These are phyloP conservation scores for Pelagophyceae sp. DNA, from an alignment of 352 stramenopile genomes.

Conservation along the genomic window DNA sequence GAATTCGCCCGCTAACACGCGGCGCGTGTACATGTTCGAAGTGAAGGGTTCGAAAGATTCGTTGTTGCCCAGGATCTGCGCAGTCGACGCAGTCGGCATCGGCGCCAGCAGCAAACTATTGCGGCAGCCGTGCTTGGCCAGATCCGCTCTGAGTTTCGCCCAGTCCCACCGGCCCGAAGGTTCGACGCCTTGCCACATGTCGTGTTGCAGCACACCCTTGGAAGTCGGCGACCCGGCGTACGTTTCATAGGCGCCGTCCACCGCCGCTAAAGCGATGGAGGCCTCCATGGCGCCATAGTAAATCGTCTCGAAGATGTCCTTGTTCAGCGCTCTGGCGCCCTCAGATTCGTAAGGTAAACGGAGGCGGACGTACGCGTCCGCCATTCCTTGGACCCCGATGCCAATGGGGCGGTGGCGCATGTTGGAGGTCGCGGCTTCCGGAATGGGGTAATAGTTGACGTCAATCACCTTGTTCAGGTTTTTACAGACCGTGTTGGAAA, in stretches of 20 bases:
- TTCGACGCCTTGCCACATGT: constrained; percentile 89
- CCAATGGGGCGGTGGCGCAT: constrained; percentile 94
- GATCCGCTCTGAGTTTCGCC: constrained; percentile 77
- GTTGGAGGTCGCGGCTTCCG: constrained; percentile 78
- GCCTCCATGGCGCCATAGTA: constrained; percentile 93
- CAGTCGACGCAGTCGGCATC: constrained; percentile 98
- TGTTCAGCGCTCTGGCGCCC: constrained; percentile 82
- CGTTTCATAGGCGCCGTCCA: constrained; percentile 88
- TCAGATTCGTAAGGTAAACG: constrained; percentile 88
- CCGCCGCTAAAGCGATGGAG: constrained; percentile 84
- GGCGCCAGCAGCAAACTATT: constrained; percentile 98
- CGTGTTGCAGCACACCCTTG: constrained; percentile 94
- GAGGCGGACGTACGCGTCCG: constrained; percentile 94
- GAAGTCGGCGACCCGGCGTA: constrained; percentile 90
- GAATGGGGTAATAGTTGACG: constrained; percentile 96
- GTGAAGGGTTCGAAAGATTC: constrained; percentile 98
- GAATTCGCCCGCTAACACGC: constrained; percentile 96
- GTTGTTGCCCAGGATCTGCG: constrained; percentile 98
- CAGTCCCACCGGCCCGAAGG: constrained; percentile 89
- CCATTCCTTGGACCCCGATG: constrained; percentile 94
- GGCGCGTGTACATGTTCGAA: constrained; percentile 98
- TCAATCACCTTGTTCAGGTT: constrained; percentile 99
- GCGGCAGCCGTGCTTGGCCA: constrained; percentile 85
- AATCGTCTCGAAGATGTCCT: constrained; percentile 99
- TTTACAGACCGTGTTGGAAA: constrained; percentile 88